Conservation (phyloP, 139 green algal species). For the Coelastrella sp. region DNA sequence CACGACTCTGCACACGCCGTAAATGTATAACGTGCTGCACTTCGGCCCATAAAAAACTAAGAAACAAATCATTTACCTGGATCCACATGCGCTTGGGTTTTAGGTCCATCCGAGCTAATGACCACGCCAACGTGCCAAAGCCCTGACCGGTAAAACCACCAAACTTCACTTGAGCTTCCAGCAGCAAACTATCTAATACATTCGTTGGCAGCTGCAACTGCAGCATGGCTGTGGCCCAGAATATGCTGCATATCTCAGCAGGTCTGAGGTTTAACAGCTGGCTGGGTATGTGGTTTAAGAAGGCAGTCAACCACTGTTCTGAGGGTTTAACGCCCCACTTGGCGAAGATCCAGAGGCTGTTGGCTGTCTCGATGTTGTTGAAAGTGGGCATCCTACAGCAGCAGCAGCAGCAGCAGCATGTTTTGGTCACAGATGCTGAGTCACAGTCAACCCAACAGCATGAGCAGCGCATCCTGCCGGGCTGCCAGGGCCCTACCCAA, state of each 20-base stretch:
- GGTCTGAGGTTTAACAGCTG: constrained; percentile 26
- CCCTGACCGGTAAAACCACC: constrained; percentile 45
- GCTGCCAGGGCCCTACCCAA: too few species aligned
- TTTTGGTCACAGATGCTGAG: background rate
- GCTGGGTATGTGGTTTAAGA: background rate
- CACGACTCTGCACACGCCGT: too few species aligned
- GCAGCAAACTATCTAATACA: constrained; percentile 24
- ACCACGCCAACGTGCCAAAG: constrained; percentile 56
- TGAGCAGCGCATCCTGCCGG: background rate
- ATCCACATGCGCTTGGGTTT: constrained; percentile 34
- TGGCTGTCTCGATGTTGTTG: constrained; percentile 46
- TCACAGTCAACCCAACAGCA: background rate
- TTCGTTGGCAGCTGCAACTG: background rate
- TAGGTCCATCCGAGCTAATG: constrained; percentile 48
- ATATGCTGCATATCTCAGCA: constrained; percentile 18
- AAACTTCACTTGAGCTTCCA: constrained; percentile 51
- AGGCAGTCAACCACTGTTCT: background rate
- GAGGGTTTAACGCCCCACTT: constrained; percentile 15
- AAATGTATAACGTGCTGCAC: background rate
- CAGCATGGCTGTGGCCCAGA: constrained; percentile 41
- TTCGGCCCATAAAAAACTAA: too few species aligned
- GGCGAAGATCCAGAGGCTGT: constrained; percentile 51
- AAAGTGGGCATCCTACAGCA: background rate
- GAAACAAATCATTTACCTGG: too few species aligned
- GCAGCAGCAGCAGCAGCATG: background rate